Conservation (phyloP, 2,329 filamentous ascomycete genomes). For the Fusarium brachygibbosum region DNA sequence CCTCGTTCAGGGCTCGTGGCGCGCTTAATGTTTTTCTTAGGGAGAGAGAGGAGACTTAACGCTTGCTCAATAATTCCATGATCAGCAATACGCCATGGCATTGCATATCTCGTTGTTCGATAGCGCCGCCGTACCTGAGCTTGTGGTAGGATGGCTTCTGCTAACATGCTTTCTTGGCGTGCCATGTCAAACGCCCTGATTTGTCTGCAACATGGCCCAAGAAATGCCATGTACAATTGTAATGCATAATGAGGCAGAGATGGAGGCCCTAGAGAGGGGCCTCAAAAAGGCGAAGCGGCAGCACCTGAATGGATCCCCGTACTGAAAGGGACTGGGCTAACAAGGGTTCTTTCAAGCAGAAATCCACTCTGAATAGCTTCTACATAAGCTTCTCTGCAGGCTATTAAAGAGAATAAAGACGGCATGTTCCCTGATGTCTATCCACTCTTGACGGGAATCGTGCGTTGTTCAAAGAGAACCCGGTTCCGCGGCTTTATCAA, state of each 20-base stretch:
- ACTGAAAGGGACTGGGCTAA: constrained; percentile 18
- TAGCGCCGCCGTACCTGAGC: constrained; percentile 35
- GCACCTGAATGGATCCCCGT: constrained; percentile 19
- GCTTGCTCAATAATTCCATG: constrained; percentile 26
- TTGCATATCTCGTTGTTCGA: constrained; percentile 42
- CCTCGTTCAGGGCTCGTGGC: constrained; percentile 19
- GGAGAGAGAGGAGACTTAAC: constrained; percentile 6
- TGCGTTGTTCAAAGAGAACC: constrained; percentile 15
- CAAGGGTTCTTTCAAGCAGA: constrained; percentile 24
- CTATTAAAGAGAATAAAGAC: constrained; percentile 13
- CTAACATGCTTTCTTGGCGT: constrained; percentile 31
- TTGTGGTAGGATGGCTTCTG: constrained; percentile 37
- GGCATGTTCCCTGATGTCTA: neutral
- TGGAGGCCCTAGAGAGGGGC: constrained; percentile 14
- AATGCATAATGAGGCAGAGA: constrained; percentile 13
- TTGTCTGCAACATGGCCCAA: constrained; percentile 24
- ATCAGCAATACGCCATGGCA: constrained; percentile 44
- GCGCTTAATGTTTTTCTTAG: constrained; percentile 30
- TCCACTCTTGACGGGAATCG: constrained; percentile 18
- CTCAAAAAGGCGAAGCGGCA: constrained; percentile 34
- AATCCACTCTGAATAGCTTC: constrained; percentile 23
- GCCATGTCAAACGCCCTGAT: constrained; percentile 18
- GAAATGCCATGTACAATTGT: constrained; percentile 22
- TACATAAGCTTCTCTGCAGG: constrained; percentile 28
- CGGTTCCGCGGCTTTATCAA: constrained; percentile 2